These are phyloP conservation scores for Acacia concinna DNA, from an alignment of 331 rosid species.

Conservation along the genomic window DNA sequence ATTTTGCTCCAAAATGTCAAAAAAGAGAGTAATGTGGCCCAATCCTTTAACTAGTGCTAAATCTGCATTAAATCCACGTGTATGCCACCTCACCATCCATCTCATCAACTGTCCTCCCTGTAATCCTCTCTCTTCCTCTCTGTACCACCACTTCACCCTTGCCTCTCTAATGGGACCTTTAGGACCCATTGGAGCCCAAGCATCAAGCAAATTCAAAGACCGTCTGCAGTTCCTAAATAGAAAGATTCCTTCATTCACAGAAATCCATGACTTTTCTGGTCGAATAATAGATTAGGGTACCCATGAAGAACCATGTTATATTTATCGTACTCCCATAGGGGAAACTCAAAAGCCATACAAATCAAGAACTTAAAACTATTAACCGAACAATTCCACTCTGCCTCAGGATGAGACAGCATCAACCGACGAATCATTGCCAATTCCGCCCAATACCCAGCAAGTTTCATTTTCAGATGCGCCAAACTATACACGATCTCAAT, in stretches of 20 bases:
- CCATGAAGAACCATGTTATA: slow-evolving; percentile 89
- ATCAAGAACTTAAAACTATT: slow-evolving; percentile 94
- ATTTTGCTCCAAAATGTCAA: too few relatives aligned
- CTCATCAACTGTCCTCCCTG: too few relatives aligned
- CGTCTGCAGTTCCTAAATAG: slow-evolving; percentile 87
- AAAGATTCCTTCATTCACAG: slow-evolving; percentile 84
- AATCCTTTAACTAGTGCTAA: too few relatives aligned
- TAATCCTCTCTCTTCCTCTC: too few relatives aligned
- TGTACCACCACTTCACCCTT: too few relatives aligned
- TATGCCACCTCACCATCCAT: too few relatives aligned
- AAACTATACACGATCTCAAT: slow-evolving; percentile 88
- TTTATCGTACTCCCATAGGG: slow-evolving; percentile 55
- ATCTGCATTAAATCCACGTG: too few relatives aligned
- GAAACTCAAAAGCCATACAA: slow-evolving; percentile 86
- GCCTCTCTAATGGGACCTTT: slow-evolving; percentile 86
- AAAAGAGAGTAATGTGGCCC: too few relatives aligned
- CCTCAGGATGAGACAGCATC: slow-evolving; percentile 93
- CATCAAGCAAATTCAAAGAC: slow-evolving; percentile 96
- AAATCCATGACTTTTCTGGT: slow-evolving; percentile 96
- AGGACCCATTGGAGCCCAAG: slow-evolving; percentile 99
- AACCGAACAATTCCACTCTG: slow-evolving; percentile 99
- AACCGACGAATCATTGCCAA: slow-evolving; percentile 79
- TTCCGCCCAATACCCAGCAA: slow-evolving; percentile 97
- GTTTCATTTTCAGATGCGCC: slow-evolving; percentile 88
- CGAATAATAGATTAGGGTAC: slow-evolving; percentile 84